Conservation (phyloP, 129 eudicot species). For the Ambrosia artemisiifolia region DNA sequence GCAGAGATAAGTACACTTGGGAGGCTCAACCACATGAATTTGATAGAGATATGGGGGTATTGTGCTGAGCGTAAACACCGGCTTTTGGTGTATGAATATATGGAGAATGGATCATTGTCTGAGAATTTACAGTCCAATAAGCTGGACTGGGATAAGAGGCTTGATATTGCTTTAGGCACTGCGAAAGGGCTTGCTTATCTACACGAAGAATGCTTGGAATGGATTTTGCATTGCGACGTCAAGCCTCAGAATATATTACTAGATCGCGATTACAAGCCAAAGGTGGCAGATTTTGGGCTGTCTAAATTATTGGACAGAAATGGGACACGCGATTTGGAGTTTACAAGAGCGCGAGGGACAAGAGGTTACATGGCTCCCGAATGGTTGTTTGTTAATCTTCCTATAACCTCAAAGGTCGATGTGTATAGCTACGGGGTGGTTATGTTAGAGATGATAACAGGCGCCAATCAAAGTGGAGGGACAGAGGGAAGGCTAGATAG, state of each 20-base stretch:
- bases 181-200: slow-evolving; percentile 65
- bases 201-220: slow-evolving; percentile 63
- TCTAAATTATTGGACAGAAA: slow-evolving; percentile 28
- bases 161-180: slow-evolving; percentile 48
- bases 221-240: slow-evolving; percentile 60
- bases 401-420: slow-evolving; percentile 46
- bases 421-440: slow-evolving; percentile 41
- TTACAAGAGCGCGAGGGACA: slow-evolving; percentile 50
- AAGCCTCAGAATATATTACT: slow-evolving; percentile 52
- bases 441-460: slow-evolving; percentile 40
- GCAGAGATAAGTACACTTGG: slow-evolving; percentile 51
- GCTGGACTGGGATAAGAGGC: slow-evolving; percentile 41
- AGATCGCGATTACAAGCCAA: slow-evolving; percentile 32
- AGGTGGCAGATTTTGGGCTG: slow-evolving; percentile 49
- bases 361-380: slow-evolving; percentile 74
- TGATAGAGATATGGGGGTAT: slow-evolving; percentile 48
- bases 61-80: slow-evolving; percentile 38
- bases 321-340: slow-evolving; percentile 21
- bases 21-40: slow-evolving; percentile 47
- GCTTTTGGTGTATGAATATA: slow-evolving; percentile 44
- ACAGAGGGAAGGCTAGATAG: slow-evolving; percentile 19
- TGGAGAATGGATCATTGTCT: slow-evolving; percentile 43
- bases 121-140: slow-evolving; percentile 18
- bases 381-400: slow-evolving; percentile 39
- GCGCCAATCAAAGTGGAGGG: slow-evolving; percentile 7